Percentiles rank a stretch among this genome's conserved stretches.
Conservation (phyloP, 2,329 filamentous ascomycete genomes). For the Colletotrichum cuscutae region DNA sequence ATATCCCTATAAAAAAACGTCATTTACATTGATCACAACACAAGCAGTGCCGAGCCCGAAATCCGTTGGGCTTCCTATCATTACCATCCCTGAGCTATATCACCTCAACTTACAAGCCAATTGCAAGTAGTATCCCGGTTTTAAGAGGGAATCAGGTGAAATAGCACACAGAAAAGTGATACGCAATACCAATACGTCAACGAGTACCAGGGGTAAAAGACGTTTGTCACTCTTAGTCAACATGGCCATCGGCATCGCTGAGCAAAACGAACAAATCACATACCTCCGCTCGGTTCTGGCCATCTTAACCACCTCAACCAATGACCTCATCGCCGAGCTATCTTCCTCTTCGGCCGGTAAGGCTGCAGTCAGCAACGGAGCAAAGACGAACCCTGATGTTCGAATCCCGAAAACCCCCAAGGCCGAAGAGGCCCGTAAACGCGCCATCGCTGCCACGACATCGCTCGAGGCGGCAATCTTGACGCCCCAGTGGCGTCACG, state of each 20-base stretch:
- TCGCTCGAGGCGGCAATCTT: conserved; percentile 19
- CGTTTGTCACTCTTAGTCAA: not conserved
- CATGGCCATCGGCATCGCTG: conserved; percentile 20
- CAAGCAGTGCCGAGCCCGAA: not conserved
- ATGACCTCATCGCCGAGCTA: conserved; percentile 21
- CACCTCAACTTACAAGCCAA: not conserved
- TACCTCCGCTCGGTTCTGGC: conserved; percentile 10
- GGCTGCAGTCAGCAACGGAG: not conserved
- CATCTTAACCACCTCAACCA: conserved; percentile 10
- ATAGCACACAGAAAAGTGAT: not conserved
- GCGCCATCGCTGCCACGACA: conserved; percentile 13
- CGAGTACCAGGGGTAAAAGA: not conserved
- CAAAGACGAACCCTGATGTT: not conserved
- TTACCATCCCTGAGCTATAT: too few species aligned
- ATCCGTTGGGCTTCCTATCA: not conserved
- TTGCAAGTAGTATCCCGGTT: not conserved
- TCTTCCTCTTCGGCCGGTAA: not conserved
- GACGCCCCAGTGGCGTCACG: conserved; percentile 28
- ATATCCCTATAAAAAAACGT: not conserved
- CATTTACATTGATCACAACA: not conserved
- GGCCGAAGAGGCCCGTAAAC: conserved; percentile 22
- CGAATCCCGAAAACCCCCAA: conserved; percentile 4
- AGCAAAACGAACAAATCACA: conserved; percentile 16
- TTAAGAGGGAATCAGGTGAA: not conserved
- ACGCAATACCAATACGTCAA: not conserved